phyloP scores from a whole-genome alignment of 2,329 filamentous ascomycete genomes.

The Immersiporthe knoxdaviesiana region DNA sequence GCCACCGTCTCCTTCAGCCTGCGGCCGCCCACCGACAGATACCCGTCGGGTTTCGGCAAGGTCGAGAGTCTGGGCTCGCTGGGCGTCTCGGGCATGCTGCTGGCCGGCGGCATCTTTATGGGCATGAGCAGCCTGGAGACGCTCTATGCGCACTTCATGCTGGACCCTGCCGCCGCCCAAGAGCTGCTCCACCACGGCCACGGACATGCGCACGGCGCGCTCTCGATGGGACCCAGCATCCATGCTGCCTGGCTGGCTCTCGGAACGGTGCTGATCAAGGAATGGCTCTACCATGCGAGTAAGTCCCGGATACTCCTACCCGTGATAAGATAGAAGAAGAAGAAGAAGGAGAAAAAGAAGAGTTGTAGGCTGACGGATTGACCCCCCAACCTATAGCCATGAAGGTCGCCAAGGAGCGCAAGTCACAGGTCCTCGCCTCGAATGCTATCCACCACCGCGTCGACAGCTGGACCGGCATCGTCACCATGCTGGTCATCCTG shows the following conservation, averaged over 20 bases:
- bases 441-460: slow-evolving; percentile 97
- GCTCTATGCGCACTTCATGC: slow-evolving; percentile 73
- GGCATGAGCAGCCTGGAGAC: slow-evolving; percentile 74
- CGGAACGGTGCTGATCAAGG: slow-evolving; percentile 88
- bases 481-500: slow-evolving; percentile 85
- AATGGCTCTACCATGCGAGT: slow-evolving; percentile 97
- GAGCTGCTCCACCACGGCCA: slow-evolving; percentile 61
- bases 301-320: slow-evolving; percentile 51
- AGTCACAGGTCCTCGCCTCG: slow-evolving; percentile 92
- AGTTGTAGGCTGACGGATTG: slow-evolving; percentile 17
- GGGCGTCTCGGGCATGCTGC: slow-evolving; percentile 87
- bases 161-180: slow-evolving; percentile 61
- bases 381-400: slow-evolving; percentile 63
- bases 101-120: slow-evolving; percentile 91
- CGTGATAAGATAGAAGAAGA: neutral
- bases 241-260: slow-evolving; percentile 94
- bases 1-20: slow-evolving; percentile 94
- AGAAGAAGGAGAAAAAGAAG: too few species aligned
- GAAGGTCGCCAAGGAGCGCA: slow-evolving; percentile 92
- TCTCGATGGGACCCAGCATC: slow-evolving; percentile 74
- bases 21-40: slow-evolving; percentile 78
- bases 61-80: slow-evolving; percentile 94
- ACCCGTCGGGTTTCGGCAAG: slow-evolving; percentile 93
- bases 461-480: slow-evolving; percentile 92
- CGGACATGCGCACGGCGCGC: slow-evolving; percentile 62